These are phyloP conservation scores for Penicillium cosmopolitanum DNA, from an alignment of 495 filamentous ascomycete genomes.

Conservation along the genomic window DNA sequence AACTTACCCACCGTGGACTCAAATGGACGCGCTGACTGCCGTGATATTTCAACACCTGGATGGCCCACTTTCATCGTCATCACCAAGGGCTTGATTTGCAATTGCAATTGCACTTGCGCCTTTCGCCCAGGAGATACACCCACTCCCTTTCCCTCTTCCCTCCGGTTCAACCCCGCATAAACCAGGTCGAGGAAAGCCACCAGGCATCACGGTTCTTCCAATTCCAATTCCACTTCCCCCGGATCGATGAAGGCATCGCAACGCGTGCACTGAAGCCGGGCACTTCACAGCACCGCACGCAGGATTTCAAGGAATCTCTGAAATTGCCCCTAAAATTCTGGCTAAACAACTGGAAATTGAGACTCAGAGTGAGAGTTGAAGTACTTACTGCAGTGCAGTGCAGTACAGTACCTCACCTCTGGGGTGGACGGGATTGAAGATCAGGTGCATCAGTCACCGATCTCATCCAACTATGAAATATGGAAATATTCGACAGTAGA, in stretches of 20 bases:
- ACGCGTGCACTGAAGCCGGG: conserved; percentile 7
- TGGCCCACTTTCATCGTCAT: neutral
- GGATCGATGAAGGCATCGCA: neutral
- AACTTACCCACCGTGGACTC: neutral
- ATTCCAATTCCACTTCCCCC: neutral
- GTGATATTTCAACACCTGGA: conserved; percentile 1
- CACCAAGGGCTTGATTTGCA: neutral
- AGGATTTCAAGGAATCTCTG: neutral
- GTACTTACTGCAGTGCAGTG: neutral
- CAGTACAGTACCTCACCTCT: neutral
- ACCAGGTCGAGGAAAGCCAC: neutral
- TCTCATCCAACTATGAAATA: conserved; percentile 1
- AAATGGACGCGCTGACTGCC: neutral
- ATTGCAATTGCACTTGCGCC: neutral
- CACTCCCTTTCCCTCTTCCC: neutral
- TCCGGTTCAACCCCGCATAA: conserved; percentile 4
- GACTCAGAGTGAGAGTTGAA: neutral
- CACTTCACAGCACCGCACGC: conserved; percentile 4
- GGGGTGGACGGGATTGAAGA: conserved; percentile 2
- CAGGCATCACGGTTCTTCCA: neutral
- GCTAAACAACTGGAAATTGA: conserved; percentile 7
- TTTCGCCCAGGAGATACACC: neutral
- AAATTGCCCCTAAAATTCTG: conserved; percentile 1
- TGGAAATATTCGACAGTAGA: conserved; percentile 6
- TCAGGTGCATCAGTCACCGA: conserved; percentile 5